phyloP scores from a whole-genome alignment of 1,284 basidiomycete species.

The Trichosporon faecale region DNA sequence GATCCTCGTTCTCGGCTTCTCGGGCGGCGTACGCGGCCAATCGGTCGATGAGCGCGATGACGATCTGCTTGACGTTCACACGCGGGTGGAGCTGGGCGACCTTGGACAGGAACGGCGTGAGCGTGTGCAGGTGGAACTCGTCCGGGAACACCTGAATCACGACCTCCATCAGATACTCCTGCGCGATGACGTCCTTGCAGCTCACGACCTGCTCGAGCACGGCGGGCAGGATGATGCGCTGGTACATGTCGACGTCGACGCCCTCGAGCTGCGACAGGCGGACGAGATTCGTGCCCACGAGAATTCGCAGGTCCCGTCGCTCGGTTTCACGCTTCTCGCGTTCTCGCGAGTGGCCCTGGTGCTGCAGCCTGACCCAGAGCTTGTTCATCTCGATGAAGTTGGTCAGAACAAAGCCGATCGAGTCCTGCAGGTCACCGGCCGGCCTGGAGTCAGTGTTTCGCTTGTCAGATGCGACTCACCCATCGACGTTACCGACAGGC shows the following conservation, averaged over 20 bases:
- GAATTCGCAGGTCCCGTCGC: slow-evolving; percentile 82
- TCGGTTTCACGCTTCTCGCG: slow-evolving; percentile 93
- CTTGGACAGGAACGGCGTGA: slow-evolving; percentile 86
- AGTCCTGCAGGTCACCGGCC: slow-evolving; percentile 82
- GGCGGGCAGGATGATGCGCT: slow-evolving; percentile 74
- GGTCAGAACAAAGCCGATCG: slow-evolving; percentile 86
- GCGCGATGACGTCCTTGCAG: slow-evolving; percentile 94
- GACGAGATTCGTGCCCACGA: slow-evolving; percentile 94
- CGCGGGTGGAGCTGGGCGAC: slow-evolving; percentile 91
- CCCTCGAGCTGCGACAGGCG: slow-evolving; percentile 88
- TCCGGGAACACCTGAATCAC: slow-evolving; percentile 97
- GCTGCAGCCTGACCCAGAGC: slow-evolving; percentile 93
- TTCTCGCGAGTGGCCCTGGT: slow-evolving; percentile 90
- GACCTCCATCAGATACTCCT: slow-evolving; percentile 97
- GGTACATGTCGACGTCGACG: slow-evolving; percentile 87
- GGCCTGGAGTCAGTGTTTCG: slow-evolving; percentile 57
- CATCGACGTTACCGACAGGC: slow-evolving; percentile 75
- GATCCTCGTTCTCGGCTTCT: slow-evolving; percentile 88
- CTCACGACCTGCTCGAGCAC: slow-evolving; percentile 92
- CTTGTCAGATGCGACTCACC: slow-evolving; percentile 57
- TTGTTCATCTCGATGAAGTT: slow-evolving; percentile 99
- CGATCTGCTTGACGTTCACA: slow-evolving; percentile 94
- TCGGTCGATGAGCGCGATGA: slow-evolving; percentile 93
- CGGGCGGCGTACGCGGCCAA: slow-evolving; percentile 87
- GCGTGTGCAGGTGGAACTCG: slow-evolving; percentile 89